These are phyloP conservation scores for Royoungia palumana DNA, from an alignment of 768 basidiomycete species.

Conservation along the genomic window DNA sequence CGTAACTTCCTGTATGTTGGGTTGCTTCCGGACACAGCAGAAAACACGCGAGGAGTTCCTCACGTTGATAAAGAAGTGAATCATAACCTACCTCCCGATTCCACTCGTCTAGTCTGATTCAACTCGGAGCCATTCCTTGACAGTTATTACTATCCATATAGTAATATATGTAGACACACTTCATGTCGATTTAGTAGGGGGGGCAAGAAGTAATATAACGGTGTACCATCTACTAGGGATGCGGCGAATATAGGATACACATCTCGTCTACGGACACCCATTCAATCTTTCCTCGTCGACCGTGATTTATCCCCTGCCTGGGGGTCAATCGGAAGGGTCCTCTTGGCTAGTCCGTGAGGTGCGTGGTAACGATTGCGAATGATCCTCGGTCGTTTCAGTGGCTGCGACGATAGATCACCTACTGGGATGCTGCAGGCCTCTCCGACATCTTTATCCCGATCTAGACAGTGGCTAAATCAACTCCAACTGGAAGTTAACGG, in stretches of 20 bases:
- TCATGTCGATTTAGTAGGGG: slow-evolving; percentile 7
- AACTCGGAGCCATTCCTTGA: slow-evolving; percentile 28
- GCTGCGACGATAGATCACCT: slow-evolving; percentile 38
- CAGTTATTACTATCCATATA: slow-evolving; percentile 20
- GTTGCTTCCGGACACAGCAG: slow-evolving; percentile 97
- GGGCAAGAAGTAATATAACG: slow-evolving; percentile 17
- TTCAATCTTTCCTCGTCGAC: slow-evolving; percentile 51
- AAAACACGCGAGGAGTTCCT: slow-evolving; percentile 98
- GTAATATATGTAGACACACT: slow-evolving; percentile 20
- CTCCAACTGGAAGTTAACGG: not conserved
- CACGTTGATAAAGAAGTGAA: slow-evolving; percentile 64
- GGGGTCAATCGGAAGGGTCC: slow-evolving; percentile 60
- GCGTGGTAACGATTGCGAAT: slow-evolving; percentile 49
- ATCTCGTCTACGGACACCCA: not conserved
- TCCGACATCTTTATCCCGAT: slow-evolving; percentile 59
- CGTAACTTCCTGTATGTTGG: slow-evolving; percentile 96
- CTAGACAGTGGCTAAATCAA: slow-evolving; percentile 31
- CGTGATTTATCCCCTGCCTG: slow-evolving; percentile 56
- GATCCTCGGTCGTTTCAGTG: slow-evolving; percentile 60
- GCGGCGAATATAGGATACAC: slow-evolving; percentile 9
- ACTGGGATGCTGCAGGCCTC: slow-evolving; percentile 35
- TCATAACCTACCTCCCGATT: slow-evolving; percentile 35
- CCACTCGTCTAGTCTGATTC: slow-evolving; percentile 43
- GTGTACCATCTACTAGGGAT: slow-evolving; percentile 8
- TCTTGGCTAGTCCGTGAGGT: slow-evolving; percentile 49